phyloP scores from a whole-genome alignment of 331 rosid species.

The Rosa hybrid region DNA sequence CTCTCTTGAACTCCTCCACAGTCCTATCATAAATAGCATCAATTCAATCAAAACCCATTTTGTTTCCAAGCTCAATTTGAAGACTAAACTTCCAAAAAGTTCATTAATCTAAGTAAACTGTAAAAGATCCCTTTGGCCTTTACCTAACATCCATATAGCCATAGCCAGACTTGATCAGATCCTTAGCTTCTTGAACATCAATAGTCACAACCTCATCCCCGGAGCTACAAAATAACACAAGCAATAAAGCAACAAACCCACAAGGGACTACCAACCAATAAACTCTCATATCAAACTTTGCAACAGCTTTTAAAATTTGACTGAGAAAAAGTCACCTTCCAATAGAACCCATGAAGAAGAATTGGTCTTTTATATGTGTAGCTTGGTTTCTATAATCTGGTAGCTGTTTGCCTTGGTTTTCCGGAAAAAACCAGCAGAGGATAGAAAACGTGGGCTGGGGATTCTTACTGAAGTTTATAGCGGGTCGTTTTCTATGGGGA shows the following conservation, averaged over 20 bases:
- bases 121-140: constrained; percentile 9
- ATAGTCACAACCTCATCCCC: constrained; percentile 57
- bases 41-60: not conserved
- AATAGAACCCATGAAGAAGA: constrained; percentile 35
- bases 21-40: constrained; percentile 49
- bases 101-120: not conserved
- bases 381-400: constrained; percentile 17
- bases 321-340: constrained; percentile 26
- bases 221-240: constrained; percentile 39
- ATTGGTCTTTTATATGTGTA: constrained; percentile 14
- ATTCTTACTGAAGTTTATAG: not conserved
- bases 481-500: constrained; percentile 4
- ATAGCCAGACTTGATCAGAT: constrained; percentile 55
- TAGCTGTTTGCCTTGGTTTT: constrained; percentile 28
- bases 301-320: not conserved
- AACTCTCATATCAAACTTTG: constrained; percentile 31
- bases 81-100: not conserved
- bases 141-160: constrained; percentile 79
- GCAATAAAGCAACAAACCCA: constrained; percentile 28
- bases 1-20: constrained; percentile 65
- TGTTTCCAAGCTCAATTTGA: not conserved
- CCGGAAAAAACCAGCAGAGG: constrained; percentile 12
- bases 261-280: constrained; percentile 26
- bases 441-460: constrained; percentile 9
- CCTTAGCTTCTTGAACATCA: constrained; percentile 61